Conservation (phyloP, 495 filamentous ascomycete genomes). For the Penicillium maclennaniae region DNA sequence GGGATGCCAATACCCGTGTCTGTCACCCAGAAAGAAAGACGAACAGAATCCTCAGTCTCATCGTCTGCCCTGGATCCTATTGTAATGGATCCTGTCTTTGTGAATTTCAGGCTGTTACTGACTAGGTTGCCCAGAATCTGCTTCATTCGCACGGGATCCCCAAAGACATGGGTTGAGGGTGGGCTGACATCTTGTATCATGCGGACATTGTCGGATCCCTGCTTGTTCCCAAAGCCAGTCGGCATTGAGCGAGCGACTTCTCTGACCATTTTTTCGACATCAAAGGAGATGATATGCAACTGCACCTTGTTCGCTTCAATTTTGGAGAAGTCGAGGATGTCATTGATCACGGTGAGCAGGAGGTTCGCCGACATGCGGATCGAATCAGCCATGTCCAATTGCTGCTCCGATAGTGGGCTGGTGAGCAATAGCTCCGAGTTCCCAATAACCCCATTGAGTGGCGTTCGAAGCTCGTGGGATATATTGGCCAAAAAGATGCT, state of each 20-base stretch:
- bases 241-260: constrained; percentile 78
- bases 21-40: constrained; percentile 70
- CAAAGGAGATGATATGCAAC: constrained; percentile 74
- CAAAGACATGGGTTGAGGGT: constrained; percentile 67
- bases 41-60: constrained; percentile 62
- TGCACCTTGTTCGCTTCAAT: constrained; percentile 91
- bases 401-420: constrained; percentile 67
- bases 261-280: constrained; percentile 72
- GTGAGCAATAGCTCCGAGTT: constrained; percentile 78
- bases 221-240: constrained; percentile 31
- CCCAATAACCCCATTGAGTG: constrained; percentile 79
- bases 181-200: constrained; percentile 45
- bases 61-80: constrained; percentile 64
- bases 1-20: constrained; percentile 87
- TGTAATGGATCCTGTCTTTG: constrained; percentile 57
- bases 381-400: constrained; percentile 78
- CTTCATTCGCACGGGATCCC: constrained; percentile 79
- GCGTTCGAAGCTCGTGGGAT: constrained; percentile 76
- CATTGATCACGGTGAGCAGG: constrained; percentile 84
- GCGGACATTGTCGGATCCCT: constrained; percentile 49
- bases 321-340: constrained; percentile 85
- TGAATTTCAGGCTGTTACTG: constrained; percentile 88
- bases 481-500: constrained; percentile 87
- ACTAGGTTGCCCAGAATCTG: constrained; percentile 86
- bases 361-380: constrained; percentile 85